phyloP scores from a whole-genome alignment of 805 yeast species.

The Yamadazyma tumulicola region DNA sequence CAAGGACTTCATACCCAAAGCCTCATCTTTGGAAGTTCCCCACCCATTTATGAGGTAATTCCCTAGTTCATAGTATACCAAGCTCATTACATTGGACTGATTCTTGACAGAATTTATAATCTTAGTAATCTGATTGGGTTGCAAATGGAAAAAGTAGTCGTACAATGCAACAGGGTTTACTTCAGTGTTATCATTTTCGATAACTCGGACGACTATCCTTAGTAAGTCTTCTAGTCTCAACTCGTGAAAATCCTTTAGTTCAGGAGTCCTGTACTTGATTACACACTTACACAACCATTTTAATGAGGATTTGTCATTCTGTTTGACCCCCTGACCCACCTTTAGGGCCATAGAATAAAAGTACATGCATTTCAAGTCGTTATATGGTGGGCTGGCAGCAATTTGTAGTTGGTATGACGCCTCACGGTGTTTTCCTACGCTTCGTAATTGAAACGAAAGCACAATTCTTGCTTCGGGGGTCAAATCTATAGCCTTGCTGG shows the following conservation, averaged over 20 bases:
- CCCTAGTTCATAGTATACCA: slow-evolving; percentile 61
- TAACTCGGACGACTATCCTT: slow-evolving; percentile 20
- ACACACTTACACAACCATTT: slow-evolving; percentile 56
- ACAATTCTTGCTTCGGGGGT: slow-evolving; percentile 34
- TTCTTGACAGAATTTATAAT: slow-evolving; percentile 30
- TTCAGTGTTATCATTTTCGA: slow-evolving; percentile 17
- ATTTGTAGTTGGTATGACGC: slow-evolving; percentile 65
- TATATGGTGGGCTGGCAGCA: slow-evolving; percentile 60
- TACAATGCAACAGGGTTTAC: slow-evolving; percentile 25
- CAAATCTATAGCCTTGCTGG: slow-evolving; percentile 14
- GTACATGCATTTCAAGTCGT: slow-evolving; percentile 57
- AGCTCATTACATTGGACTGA: slow-evolving; percentile 42
- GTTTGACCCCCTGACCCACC: slow-evolving; percentile 65
- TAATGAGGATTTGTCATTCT: slow-evolving; percentile 51
- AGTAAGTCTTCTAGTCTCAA: slow-evolving; percentile 28
- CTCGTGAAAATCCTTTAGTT: slow-evolving; percentile 23
- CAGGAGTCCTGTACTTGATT: slow-evolving; percentile 13
- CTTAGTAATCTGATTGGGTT: slow-evolving; percentile 23
- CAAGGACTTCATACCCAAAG: slow-evolving; percentile 53
- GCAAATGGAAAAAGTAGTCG: slow-evolving; percentile 21
- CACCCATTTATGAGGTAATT: slow-evolving; percentile 53
- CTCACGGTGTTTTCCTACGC: slow-evolving; percentile 59
- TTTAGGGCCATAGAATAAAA: slow-evolving; percentile 65
- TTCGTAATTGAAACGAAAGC: slow-evolving; percentile 48
- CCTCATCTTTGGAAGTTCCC: slow-evolving; percentile 54